Evolutionary conservation across 139 green algal species (phyloP).

Genomic region (Dunaliella primolecta): DNA sequence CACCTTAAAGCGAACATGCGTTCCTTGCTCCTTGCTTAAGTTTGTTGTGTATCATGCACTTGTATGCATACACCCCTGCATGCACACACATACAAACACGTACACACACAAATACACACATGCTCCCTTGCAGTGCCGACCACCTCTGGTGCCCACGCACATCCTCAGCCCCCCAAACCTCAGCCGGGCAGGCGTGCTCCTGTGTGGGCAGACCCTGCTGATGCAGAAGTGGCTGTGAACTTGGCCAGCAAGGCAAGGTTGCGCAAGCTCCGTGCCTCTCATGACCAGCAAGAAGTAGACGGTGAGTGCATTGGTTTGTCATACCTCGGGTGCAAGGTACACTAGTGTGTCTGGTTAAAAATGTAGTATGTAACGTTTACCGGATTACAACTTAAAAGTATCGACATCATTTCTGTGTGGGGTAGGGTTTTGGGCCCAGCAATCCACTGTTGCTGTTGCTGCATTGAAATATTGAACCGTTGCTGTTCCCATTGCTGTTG

Average conservation of each 20-base stretch:
- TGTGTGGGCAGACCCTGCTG: slow-evolving; percentile 70
- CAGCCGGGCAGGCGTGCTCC: slow-evolving; percentile 17
- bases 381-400: too few species aligned
- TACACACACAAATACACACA: not conserved
- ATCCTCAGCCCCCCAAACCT: not conserved
- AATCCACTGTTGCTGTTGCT: too few species aligned
- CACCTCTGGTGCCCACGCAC: not conserved
- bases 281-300: slow-evolving; percentile 51
- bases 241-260: slow-evolving; percentile 44
- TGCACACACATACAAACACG: not conserved
- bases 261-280: slow-evolving; percentile 65
- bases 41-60: not conserved
- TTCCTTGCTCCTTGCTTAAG: not conserved
- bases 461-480: too few species aligned
- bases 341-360: too few species aligned
- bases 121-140: not conserved
- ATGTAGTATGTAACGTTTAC: too few species aligned
- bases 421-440: too few species aligned
- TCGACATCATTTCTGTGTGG: too few species aligned
- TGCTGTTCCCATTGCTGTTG: too few species aligned
- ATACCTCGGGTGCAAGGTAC: too few species aligned
- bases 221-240: slow-evolving; percentile 47
- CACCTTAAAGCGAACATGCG: not conserved
- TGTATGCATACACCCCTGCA: not conserved
- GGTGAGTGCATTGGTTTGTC: slow-evolving; percentile 44